Conservation (phyloP, 176 grass and related monocot species). For the bread wheat (Triticum aestivum) region DNA sequence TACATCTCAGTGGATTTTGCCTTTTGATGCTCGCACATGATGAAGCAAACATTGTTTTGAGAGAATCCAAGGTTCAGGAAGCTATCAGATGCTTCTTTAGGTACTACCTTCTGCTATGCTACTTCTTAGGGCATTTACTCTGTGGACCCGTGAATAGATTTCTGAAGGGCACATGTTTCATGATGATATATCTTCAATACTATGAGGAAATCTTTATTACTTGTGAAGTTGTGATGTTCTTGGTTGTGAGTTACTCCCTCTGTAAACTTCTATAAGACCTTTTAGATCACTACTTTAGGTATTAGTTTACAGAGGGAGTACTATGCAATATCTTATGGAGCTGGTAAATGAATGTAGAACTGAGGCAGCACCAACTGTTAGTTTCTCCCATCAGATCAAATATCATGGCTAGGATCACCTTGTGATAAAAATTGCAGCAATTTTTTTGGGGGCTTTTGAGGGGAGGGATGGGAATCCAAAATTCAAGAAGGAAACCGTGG, state of each 20-base stretch:
- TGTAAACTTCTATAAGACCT: too few relatives aligned
- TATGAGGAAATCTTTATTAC: not conserved
- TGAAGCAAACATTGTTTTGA: conserved; percentile 66
- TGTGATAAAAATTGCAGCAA: not conserved
- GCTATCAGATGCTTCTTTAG: conserved; percentile 88
- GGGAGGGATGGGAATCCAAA: not conserved
- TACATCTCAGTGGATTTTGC: conserved; percentile 94
- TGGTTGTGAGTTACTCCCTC: not conserved
- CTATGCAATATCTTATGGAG: not conserved
- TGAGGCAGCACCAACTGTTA: conserved; percentile 7
- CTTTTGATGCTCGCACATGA: conserved; percentile 65
- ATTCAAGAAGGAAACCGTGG: not conserved
- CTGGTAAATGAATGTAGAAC: conserved; percentile 22
- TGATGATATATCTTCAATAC: not conserved
- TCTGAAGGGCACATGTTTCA: conserved; percentile 11
- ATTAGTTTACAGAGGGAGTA: too few relatives aligned
- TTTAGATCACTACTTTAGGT: too few relatives aligned
- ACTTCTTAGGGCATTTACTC: not conserved
- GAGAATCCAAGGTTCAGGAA: conserved; percentile 77
- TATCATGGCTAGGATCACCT: not conserved
- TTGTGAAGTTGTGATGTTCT: conserved; percentile 18
- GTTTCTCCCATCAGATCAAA: conserved; percentile 8
- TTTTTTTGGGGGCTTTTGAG: not conserved
- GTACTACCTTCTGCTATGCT: conserved; percentile 34
- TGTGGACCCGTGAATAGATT: not conserved